Percentiles rank a stretch among this genome's conserved stretches.
Conservation (phyloP, 805 yeast species). For the Metschnikowia koreensis region DNA sequence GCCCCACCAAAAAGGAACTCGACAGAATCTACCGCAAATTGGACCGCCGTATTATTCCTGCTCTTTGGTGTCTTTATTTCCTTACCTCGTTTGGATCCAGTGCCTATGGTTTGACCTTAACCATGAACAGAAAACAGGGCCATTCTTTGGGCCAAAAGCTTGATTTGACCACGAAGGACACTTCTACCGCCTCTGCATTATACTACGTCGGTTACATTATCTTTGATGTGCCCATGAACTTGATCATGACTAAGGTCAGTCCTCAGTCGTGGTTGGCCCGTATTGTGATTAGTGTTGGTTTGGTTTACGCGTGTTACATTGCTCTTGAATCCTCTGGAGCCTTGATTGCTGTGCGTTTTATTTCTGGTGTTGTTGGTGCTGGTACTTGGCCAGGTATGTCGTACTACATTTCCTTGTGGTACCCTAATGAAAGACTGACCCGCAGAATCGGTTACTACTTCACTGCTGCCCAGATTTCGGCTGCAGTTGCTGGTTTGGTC, state of each 20-base stretch:
- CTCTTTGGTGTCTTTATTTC: constrained; percentile 77
- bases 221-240: constrained; percentile 86
- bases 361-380: constrained; percentile 76
- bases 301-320: constrained; percentile 72
- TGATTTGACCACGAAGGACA: constrained; percentile 51
- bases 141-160: constrained; percentile 61
- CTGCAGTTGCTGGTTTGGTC: constrained; percentile 84
- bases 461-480: constrained; percentile 89
- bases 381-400: constrained; percentile 93
- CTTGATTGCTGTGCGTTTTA: constrained; percentile 65
- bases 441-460: constrained; percentile 83
- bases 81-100: constrained; percentile 74
- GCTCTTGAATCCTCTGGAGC: constrained; percentile 58
- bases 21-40: constrained; percentile 59
- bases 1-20: constrained; percentile 26
- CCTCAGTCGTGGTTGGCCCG: constrained; percentile 86
- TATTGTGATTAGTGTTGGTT: constrained; percentile 72
- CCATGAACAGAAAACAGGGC: constrained; percentile 65
- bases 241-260: constrained; percentile 75
- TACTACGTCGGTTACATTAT: constrained; percentile 80
- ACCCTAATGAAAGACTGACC: constrained; percentile 74
- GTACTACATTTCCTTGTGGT: constrained; percentile 80
- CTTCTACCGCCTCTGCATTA: constrained; percentile 74
- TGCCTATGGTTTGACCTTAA: constrained; percentile 74
- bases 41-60: constrained; percentile 74